Conservation (phyloP, 2,329 filamentous ascomycete genomes). For the Fonsecaea pugnacius region DNA sequence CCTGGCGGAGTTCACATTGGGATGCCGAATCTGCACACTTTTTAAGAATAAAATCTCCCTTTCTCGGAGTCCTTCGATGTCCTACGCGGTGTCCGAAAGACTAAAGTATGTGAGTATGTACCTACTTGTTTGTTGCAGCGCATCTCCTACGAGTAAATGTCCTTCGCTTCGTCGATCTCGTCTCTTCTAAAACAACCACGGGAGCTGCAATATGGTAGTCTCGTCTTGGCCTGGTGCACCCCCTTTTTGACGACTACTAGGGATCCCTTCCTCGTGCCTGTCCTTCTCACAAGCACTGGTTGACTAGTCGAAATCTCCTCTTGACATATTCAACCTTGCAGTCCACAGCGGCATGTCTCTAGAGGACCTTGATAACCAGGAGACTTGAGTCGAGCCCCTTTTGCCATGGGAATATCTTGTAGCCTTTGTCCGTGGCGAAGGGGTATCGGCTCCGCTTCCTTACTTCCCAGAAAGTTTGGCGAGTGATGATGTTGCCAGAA, state of each 20-base stretch:
- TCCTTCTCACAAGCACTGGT: neutral
- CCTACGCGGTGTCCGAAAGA: no score
- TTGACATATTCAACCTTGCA: neutral
- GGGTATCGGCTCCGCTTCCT: no score
- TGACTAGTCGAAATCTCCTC: neutral
- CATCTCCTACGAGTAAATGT: neutral
- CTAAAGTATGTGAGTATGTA: no score
- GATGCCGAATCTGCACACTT: neutral
- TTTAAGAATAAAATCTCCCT: slow-evolving; percentile 1
- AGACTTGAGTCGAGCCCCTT: neutral
- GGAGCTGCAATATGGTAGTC: neutral
- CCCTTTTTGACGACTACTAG: neutral
- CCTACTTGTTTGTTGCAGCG: neutral
- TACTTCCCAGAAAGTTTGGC: no score
- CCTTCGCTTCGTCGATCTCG: slow-evolving; percentile 8
- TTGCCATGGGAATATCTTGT: neutral
- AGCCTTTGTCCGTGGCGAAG: neutral
- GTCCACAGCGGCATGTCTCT: neutral
- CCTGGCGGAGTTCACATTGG: no score
- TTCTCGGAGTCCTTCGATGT: neutral
- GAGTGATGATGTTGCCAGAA: neutral
- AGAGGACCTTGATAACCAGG: neutral
- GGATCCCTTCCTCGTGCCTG: neutral
- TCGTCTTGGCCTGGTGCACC: neutral
- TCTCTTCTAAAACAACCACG: neutral